These are phyloP conservation scores for Veloboletus limbatus DNA, from an alignment of 1,284 basidiomycete genomes.

Conservation along the genomic window DNA sequence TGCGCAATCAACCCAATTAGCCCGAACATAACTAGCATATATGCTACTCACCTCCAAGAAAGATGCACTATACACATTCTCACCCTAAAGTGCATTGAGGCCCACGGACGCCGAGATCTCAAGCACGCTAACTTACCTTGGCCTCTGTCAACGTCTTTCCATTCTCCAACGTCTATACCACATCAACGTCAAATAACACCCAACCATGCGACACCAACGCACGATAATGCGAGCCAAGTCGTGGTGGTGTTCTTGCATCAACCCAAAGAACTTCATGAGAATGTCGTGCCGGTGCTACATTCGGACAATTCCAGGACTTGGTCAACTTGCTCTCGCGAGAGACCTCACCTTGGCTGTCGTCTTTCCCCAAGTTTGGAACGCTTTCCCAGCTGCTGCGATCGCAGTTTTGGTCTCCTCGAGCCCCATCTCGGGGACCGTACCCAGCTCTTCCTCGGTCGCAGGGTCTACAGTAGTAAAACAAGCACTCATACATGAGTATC, in stretches of 20 bases:
- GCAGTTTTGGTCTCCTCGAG: slow-evolving; percentile 78
- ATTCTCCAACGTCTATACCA: slow-evolving; percentile 79
- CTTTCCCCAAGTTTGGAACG: slow-evolving; percentile 79
- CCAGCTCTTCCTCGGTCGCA: slow-evolving; percentile 76
- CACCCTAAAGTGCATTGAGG: slow-evolving; percentile 48
- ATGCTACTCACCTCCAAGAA: slow-evolving; percentile 68
- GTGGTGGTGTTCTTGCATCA: slow-evolving; percentile 78
- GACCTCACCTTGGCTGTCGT: slow-evolving; percentile 70
- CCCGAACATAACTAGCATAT: not conserved
- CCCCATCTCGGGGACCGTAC: slow-evolving; percentile 84
- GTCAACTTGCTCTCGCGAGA: not conserved
- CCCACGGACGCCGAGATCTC: not conserved
- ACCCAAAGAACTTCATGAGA: slow-evolving; percentile 65
- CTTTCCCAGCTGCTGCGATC: slow-evolving; percentile 71
- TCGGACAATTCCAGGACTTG: not conserved
- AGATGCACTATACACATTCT: slow-evolving; percentile 78
- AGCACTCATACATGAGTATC: slow-evolving; percentile 4
- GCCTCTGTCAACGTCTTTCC: slow-evolving; percentile 85
- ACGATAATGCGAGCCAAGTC: slow-evolving; percentile 83
- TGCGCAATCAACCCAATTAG: slow-evolving; percentile 30
- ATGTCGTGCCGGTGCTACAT: slow-evolving; percentile 74
- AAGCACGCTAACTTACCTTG: slow-evolving; percentile 45
- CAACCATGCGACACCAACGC: slow-evolving; percentile 28
- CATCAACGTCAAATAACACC: slow-evolving; percentile 15
- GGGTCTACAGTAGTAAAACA: slow-evolving; percentile 59